Evolutionary conservation across 1,284 basidiomycete species (phyloP).

Genomic region (Earliella scabrosa): DNA sequence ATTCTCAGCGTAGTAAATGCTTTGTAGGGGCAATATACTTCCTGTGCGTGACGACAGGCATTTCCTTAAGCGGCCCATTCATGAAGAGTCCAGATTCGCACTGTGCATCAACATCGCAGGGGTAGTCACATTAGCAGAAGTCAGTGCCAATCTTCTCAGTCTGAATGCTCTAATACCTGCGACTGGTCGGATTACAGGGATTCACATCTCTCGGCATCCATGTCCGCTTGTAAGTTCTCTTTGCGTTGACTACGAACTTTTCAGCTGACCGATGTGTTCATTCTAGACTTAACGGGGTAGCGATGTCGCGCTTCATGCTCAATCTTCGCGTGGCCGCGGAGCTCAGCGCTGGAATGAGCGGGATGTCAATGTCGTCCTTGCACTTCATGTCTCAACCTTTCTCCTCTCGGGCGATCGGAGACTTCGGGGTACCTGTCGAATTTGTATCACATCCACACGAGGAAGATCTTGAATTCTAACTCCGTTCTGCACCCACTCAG

Average conservation of each 20-base stretch:
- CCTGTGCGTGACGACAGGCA: neutral
- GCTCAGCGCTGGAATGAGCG: too few species aligned
- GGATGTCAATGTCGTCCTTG: too few species aligned
- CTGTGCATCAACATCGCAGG: neutral
- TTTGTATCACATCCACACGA: too few species aligned
- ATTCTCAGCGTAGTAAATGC: neutral
- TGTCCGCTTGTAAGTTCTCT: too few species aligned
- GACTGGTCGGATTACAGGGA: neutral
- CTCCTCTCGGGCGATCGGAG: too few species aligned
- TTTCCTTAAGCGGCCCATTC: neutral
- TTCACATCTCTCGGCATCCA: neutral
- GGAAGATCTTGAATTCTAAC: too few species aligned
- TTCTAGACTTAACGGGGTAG: constrained; percentile 5
- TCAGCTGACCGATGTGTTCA: too few species aligned
- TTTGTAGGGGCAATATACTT: constrained; percentile 7
- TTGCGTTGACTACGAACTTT: neutral
- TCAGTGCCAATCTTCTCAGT: neutral
- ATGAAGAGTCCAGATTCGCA: neutral
- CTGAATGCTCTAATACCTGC: neutral
- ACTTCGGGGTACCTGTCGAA: too few species aligned
- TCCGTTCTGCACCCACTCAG: too few species aligned
- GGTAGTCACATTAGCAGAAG: neutral
- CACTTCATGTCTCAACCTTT: too few species aligned
- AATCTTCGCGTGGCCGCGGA: constrained; percentile 3
- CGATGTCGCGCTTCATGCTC: constrained; percentile 15